Evolutionary conservation across 805 yeast genomes (phyloP).

Genomic region (Metschnikowia santaceciliae): DNA sequence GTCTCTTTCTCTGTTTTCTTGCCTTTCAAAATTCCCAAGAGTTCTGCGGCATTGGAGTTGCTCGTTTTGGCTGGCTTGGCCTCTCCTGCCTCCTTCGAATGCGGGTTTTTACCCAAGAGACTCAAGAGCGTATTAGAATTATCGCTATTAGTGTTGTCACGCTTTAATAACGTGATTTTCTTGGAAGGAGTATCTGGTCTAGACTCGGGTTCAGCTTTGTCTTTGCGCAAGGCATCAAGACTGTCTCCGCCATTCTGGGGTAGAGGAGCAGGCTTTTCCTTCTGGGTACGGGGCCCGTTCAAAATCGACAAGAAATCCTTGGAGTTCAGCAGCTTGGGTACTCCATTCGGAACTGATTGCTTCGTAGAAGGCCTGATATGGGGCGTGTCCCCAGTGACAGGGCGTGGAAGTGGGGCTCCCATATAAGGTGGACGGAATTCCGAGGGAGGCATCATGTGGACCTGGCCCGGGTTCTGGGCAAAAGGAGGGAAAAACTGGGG

Average conservation of each 20-base stretch:
- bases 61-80: slow-evolving; percentile 1
- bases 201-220: not conserved
- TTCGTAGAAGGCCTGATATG: not conserved
- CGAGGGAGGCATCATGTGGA: slow-evolving; percentile 14
- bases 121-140: slow-evolving; percentile 16
- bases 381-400: not conserved
- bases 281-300: slow-evolving; percentile 2
- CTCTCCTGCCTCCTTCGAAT: slow-evolving; percentile 3
- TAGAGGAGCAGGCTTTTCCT: not conserved
- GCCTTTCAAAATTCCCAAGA: slow-evolving; percentile 17
- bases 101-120: slow-evolving; percentile 14
- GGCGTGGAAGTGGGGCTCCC: not conserved
- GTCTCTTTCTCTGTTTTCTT: not conserved
- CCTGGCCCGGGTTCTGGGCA: slow-evolving; percentile 7
- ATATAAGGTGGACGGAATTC: slow-evolving; percentile 12
- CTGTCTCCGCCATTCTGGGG: not conserved
- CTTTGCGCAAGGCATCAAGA: not conserved
- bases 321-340: not conserved
- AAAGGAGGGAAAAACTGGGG: slow-evolving; percentile 15
- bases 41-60: slow-evolving; percentile 10
- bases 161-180: slow-evolving; percentile 16
- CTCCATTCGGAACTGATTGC: not conserved
- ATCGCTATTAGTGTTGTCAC: slow-evolving; percentile 10
- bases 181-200: slow-evolving; percentile 12
- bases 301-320: slow-evolving; percentile 10